Evolutionary conservation across 2,329 filamentous ascomycete genomes (phyloP).

Genomic region (Aspergillus fructus): DNA sequence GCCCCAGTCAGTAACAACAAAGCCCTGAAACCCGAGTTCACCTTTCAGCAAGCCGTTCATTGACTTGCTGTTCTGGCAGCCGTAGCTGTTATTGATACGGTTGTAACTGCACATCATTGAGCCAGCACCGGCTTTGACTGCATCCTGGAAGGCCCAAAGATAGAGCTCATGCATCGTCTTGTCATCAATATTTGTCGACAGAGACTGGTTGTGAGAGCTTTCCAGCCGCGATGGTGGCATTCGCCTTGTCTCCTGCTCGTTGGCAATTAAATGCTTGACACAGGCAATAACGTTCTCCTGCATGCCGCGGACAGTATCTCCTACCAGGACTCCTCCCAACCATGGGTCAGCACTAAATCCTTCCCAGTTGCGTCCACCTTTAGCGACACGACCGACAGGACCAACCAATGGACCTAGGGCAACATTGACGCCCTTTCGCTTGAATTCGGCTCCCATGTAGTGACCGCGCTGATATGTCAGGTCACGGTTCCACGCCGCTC

Average conservation of each 20-base stretch:
- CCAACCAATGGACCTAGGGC: slow-evolving; percentile 41
- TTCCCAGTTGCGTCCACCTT: slow-evolving; percentile 17
- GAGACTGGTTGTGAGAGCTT: slow-evolving; percentile 23
- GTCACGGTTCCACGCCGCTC: not conserved
- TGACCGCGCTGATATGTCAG: not conserved
- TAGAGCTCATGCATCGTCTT: slow-evolving; percentile 67
- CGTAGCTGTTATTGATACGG: slow-evolving; percentile 76
- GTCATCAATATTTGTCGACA: slow-evolving; percentile 65
- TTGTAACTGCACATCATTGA: slow-evolving; percentile 61
- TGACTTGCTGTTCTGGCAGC: slow-evolving; percentile 74
- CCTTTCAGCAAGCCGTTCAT: slow-evolving; percentile 75
- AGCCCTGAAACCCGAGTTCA: slow-evolving; percentile 73
- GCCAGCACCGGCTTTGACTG: slow-evolving; percentile 56
- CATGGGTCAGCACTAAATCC: slow-evolving; percentile 43
- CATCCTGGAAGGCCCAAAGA: slow-evolving; percentile 65
- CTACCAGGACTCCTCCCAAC: slow-evolving; percentile 39
- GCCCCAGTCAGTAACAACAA: slow-evolving; percentile 76
- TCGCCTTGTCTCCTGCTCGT: slow-evolving; percentile 56
- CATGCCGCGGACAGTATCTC: slow-evolving; percentile 40
- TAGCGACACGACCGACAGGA: slow-evolving; percentile 39
- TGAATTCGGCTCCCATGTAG: not conserved
- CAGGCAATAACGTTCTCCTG: slow-evolving; percentile 44
- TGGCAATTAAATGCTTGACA: slow-evolving; percentile 57
- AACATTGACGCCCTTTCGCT: slow-evolving; percentile 42
- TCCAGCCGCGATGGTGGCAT: too few species aligned